Conservation (phyloP, 352 stramenopile species). For the Phytopythium montanum region DNA sequence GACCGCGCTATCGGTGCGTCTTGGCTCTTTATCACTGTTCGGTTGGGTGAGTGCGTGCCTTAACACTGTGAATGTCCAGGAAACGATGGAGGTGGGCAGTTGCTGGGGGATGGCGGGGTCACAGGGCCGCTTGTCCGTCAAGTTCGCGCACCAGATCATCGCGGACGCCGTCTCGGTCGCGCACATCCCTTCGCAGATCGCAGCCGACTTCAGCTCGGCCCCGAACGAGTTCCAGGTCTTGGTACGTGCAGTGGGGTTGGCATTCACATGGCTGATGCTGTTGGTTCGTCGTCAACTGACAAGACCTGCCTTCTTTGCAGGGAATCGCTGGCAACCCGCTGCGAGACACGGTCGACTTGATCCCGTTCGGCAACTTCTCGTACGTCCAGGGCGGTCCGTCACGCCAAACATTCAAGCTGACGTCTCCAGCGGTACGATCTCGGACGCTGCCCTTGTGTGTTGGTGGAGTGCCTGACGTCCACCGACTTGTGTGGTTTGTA, state of each 20-base stretch:
- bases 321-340: conserved; percentile 40
- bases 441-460: not conserved
- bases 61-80: conserved; percentile 19
- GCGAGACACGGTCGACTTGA: conserved; percentile 38
- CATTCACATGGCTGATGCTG: not conserved
- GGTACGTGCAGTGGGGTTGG: conserved; percentile 19
- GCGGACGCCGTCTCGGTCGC: conserved; percentile 71
- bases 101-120: conserved; percentile 70
- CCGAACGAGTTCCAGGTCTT: conserved; percentile 61
- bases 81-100: conserved; percentile 83
- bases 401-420: conserved; percentile 69
- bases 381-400: conserved; percentile 46
- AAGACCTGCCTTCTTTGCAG: conserved; percentile 13
- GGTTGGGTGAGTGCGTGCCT: not conserved
- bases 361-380: conserved; percentile 74
- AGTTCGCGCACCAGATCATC: conserved; percentile 63
- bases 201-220: conserved; percentile 65
- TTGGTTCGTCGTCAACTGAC: not conserved
- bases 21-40: not conserved
- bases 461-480: not conserved
- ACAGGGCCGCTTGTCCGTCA: conserved; percentile 67
- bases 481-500: not conserved
- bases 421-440: conserved; percentile 31
- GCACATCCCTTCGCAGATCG: conserved; percentile 70
- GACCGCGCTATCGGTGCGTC: conserved; percentile 69